Conservation (phyloP, 176 grass and related monocot species). For the Avena eriantha region DNA sequence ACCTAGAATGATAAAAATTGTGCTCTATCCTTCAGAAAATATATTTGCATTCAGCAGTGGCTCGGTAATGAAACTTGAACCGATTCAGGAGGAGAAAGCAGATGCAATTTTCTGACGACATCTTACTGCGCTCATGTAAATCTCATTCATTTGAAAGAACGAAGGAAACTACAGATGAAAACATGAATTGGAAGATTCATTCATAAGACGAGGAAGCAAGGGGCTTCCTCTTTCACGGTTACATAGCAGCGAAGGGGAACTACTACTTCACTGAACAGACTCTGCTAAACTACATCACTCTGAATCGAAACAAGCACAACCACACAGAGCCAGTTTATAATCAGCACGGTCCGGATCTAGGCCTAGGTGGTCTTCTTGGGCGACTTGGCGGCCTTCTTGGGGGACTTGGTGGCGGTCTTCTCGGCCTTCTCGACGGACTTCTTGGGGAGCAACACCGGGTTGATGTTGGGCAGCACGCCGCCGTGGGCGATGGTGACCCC, state of each 20-base stretch:
- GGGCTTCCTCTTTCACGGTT: not conserved
- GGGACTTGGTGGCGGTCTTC: constrained; percentile 19
- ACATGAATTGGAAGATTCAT: too few species aligned
- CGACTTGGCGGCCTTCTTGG: not conserved
- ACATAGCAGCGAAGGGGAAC: not conserved
- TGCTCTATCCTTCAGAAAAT: not conserved
- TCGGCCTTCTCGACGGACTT: constrained; percentile 42
- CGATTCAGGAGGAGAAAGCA: not conserved
- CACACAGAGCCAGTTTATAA: not conserved
- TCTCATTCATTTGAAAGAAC: not conserved
- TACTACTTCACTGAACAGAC: not conserved
- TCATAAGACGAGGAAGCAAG: too few species aligned
- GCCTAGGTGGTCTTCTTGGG: constrained; percentile 29
- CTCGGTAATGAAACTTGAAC: not conserved
- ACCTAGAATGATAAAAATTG: not conserved
- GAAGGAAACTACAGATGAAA: not conserved
- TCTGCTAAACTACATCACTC: not conserved
- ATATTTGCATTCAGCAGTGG: not conserved
- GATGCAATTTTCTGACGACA: not conserved
- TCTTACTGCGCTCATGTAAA: not conserved
- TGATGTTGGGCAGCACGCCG: constrained; percentile 58
- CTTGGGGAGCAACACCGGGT: constrained; percentile 57
- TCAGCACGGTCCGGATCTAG: not conserved
- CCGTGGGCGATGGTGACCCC: constrained; percentile 58
- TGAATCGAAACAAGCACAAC: not conserved